These are phyloP conservation scores for Populus nigra DNA, from an alignment of 345 rosid species.

Conservation along the genomic window DNA sequence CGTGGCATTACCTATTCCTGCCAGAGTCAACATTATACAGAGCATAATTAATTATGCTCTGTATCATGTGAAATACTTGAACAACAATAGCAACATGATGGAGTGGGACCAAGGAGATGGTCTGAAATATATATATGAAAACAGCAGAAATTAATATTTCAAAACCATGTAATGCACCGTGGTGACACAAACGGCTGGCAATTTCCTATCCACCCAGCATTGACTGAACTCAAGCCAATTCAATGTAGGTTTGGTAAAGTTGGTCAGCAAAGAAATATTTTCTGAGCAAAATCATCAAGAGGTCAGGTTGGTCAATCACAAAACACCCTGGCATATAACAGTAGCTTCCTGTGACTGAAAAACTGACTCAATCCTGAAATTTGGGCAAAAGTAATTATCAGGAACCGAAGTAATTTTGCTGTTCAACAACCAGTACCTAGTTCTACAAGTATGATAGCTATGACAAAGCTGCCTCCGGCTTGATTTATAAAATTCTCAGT, in stretches of 20 bases:
- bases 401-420: neutral
- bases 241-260: neutral
- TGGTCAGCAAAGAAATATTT: neutral
- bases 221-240: neutral
- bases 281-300: neutral
- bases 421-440: neutral
- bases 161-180: neutral
- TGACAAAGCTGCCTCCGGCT: neutral
- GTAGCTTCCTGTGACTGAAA: neutral
- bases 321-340: neutral
- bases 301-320: neutral
- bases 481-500: neutral
- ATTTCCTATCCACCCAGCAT: neutral
- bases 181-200: neutral
- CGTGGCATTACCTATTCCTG: constrained; percentile 77
- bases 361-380: neutral
- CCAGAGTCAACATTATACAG: too few relatives aligned
- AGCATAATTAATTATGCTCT: neutral
- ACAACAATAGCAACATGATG: neutral
- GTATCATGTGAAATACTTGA: neutral
- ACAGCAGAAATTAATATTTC: neutral
- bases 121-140: neutral
- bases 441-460: neutral
- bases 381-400: neutral
- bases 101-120: neutral